Evolutionary conservation across 441 rosid species (phyloP), one percentile per base, ranked within the genome.

Genomic region (Breynia disticha): DNA sequence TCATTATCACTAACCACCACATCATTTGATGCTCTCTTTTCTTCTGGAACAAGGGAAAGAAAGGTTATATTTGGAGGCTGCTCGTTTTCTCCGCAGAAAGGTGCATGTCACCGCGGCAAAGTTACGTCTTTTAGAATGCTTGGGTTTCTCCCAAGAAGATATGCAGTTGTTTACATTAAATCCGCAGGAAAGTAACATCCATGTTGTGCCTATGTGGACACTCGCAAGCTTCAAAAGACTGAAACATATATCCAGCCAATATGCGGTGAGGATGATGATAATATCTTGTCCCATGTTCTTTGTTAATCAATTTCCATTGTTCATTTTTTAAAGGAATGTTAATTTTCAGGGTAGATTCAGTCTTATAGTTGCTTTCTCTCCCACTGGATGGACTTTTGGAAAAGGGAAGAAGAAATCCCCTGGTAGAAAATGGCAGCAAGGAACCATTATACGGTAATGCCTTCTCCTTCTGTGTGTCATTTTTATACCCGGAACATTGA

Each of bases 161-260:
- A 82, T 88, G 91, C 82, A 64, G 68, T 88, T 91, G 94, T 81
- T 91, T 66, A 88, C 98, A 16, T 46, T 67, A 58, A 86, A 86
- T 42, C 95, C 86, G 75, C 77, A 63, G 32, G 97, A 91, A 60
- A 91, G 98, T 78, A 83, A 88, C 59, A 84, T 91, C 42, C 98
- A 88, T 63, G 84, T 88, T 55, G 87, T 91, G 46, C 97, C 98
- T 13, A 77, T 91, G 86, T 91, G 98, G 98, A 86, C 85, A 1
- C 90, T 91, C 46, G 95, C 98, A n/a, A 91, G 94, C 78, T 84
- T 91, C 79, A 86, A 91, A 73, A 76, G 97, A 68, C 67, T 91
- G 59, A 88, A 88, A 67, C 86, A 86, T 65, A 57, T 82, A 56
- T 66, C 86, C 48, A 86, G 72, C 67, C 87, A 82, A 61, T 88